Base-by-base conservation (phyloP, 768 basidiomycete genomes). In the Suillus ampliporus region DNA sequence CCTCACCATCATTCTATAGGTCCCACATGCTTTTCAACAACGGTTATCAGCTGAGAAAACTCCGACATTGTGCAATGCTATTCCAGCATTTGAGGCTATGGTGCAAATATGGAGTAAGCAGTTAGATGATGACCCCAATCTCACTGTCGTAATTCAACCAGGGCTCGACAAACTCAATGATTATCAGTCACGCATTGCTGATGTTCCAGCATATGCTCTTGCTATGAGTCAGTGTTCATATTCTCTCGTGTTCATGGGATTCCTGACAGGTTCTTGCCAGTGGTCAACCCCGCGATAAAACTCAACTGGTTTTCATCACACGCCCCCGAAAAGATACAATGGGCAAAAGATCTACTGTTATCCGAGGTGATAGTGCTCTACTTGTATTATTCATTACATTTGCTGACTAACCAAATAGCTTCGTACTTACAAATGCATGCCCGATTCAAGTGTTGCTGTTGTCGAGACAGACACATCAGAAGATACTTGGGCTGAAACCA, bases 1-100 rank as follows among this genome's bases (percentile, higher is more conserved):
- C 31, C 44, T 21, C 23, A 23, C 60, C 17, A 51, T 60, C 17
- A n/a, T 61, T 4, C 43, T 60, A 19, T 34, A 78, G 76, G 69
- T 74, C 3, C 77, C 75, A 0, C 68, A 73, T 66, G 71, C 71
- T 8, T 76, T 77, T 53, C 76, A 77, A 62, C 75, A 78, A 51
- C 50, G 56, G 21, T 65, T 78, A 15, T 77, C 72, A 9, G 60
- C 63, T 23, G 72, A 77, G 43, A 71, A 72, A 59, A 77, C 70
- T 0, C 76, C 74, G 2, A 74, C 71, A 3, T 62, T 76, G 0
- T 65, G 69, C 19, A 43, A 71, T 54, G 70, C 74, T 1, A 44
- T 78, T 28, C 75, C 73, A 11, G 61, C 68, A 9, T 78, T 75
- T n/a, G 50, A 53, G 13, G 63, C 53, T 10, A 64, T 64, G 63